These are phyloP conservation scores for Tuber umbilicatum DNA, from an alignment of 495 filamentous ascomycete species.

Conservation along the genomic window DNA sequence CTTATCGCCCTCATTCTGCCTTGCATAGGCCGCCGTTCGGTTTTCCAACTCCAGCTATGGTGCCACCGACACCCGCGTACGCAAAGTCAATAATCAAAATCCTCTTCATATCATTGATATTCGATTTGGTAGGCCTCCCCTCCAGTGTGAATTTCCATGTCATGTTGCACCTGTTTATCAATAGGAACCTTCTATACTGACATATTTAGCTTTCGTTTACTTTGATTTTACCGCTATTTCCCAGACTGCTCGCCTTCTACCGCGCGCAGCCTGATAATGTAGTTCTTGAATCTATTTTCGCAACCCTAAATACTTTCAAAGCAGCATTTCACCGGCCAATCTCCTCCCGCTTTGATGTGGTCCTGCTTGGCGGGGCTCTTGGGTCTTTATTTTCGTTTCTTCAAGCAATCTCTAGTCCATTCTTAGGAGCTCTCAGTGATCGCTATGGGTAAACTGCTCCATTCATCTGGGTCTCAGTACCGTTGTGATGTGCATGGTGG, in stretches of 20 bases:
- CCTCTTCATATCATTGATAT: slow-evolving; percentile 61
- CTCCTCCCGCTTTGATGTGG: slow-evolving; percentile 92
- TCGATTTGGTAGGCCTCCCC: slow-evolving; percentile 56
- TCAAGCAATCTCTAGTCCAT: slow-evolving; percentile 84
- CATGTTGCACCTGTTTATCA: slow-evolving; percentile 2
- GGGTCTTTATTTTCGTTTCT: slow-evolving; percentile 89
- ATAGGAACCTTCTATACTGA: slow-evolving; percentile 19
- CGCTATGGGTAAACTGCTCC: slow-evolving; percentile 55
- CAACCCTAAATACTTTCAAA: slow-evolving; percentile 90
- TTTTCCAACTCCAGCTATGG: slow-evolving; percentile 15
- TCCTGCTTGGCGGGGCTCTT: slow-evolving; percentile 87
- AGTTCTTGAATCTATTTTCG: slow-evolving; percentile 68
- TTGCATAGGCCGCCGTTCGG: slow-evolving; percentile 5
- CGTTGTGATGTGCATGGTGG: neutral
- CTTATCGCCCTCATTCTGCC: slow-evolving; percentile 7
- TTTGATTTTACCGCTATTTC: slow-evolving; percentile 96
- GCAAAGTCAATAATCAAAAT: slow-evolving; percentile 75
- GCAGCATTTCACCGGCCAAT: slow-evolving; percentile 87
- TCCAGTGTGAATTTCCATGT: neutral
- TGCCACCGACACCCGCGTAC: slow-evolving; percentile 28
- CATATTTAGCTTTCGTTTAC: slow-evolving; percentile 69
- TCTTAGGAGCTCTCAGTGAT: slow-evolving; percentile 86
- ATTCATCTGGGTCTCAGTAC: neutral
- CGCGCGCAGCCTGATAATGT: slow-evolving; percentile 53
- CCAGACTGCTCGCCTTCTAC: slow-evolving; percentile 91